These are phyloP conservation scores for Baorangia bicolor DNA, from an alignment of 768 basidiomycete species.

Conservation along the genomic window DNA sequence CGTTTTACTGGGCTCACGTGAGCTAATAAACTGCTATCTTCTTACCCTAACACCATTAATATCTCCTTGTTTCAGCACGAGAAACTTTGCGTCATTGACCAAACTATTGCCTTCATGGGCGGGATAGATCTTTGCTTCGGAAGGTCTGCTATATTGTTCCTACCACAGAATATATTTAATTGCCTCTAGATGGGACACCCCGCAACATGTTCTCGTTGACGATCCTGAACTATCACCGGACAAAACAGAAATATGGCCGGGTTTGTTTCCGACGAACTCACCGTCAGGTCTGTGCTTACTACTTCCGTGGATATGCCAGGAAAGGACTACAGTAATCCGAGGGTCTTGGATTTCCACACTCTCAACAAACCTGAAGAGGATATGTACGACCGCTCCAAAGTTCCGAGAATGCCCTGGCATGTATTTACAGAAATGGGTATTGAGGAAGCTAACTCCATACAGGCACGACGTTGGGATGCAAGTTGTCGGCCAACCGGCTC, in stretches of 20 bases:
- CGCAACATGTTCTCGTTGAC: slow-evolving; percentile 88
- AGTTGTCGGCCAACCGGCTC: slow-evolving; percentile 92
- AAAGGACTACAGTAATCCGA: slow-evolving; percentile 94
- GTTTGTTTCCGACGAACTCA: slow-evolving; percentile 35
- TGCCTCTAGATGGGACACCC: slow-evolving; percentile 82
- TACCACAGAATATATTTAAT: neutral
- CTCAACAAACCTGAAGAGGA: slow-evolving; percentile 91
- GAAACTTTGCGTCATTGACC: slow-evolving; percentile 96
- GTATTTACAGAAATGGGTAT: slow-evolving; percentile 17
- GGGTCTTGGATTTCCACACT: slow-evolving; percentile 80
- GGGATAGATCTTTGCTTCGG: slow-evolving; percentile 95
- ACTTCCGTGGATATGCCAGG: slow-evolving; percentile 42
- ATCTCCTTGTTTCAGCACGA: slow-evolving; percentile 65
- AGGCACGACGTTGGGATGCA: slow-evolving; percentile 99
- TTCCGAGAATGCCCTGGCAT: slow-evolving; percentile 96
- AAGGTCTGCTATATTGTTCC: slow-evolving; percentile 41
- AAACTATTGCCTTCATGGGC: slow-evolving; percentile 97
- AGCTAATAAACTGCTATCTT: slow-evolving; percentile 22
- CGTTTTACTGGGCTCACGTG: slow-evolving; percentile 98
- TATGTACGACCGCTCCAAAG: slow-evolving; percentile 88
- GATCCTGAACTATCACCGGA: slow-evolving; percentile 66
- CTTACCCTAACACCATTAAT: neutral
- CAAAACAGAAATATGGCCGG: slow-evolving; percentile 81
- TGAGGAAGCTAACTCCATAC: neutral
- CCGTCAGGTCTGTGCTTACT: neutral